These are phyloP conservation scores for Trypethelium eluteriae DNA, from an alignment of 495 filamentous ascomycete genomes.

Conservation along the genomic window DNA sequence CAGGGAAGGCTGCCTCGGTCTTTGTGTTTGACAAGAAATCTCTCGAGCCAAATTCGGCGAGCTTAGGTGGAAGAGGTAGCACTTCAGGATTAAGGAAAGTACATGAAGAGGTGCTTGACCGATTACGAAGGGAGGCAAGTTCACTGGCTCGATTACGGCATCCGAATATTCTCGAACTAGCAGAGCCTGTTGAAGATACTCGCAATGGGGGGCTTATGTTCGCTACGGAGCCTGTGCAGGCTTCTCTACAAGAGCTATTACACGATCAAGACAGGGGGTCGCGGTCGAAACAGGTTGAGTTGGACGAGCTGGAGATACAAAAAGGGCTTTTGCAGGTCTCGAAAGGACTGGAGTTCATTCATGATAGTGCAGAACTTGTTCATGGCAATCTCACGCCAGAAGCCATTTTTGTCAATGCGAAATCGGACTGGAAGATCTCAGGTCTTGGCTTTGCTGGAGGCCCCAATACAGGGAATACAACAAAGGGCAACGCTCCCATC, in stretches of 20 bases:
- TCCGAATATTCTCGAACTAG: slow-evolving; percentile 83
- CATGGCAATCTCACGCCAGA: slow-evolving; percentile 94
- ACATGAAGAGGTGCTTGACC: slow-evolving; percentile 81
- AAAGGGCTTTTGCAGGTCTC: slow-evolving; percentile 89
- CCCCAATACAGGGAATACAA: slow-evolving; percentile 57
- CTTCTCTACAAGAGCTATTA: slow-evolving; percentile 73
- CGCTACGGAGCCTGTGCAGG: slow-evolving; percentile 82
- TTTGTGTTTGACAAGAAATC: slow-evolving; percentile 90
- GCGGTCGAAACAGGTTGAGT: slow-evolving; percentile 81
- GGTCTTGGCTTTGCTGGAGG: slow-evolving; percentile 84
- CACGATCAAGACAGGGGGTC: slow-evolving; percentile 79
- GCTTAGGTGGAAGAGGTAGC: slow-evolving; percentile 48
- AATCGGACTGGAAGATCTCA: slow-evolving; percentile 97
- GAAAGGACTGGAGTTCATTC: slow-evolving; percentile 90
- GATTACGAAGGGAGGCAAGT: slow-evolving; percentile 83
- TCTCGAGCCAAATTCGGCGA: slow-evolving; percentile 58
- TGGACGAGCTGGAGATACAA: slow-evolving; percentile 96
- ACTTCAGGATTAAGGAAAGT: slow-evolving; percentile 64
- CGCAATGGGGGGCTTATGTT: slow-evolving; percentile 88
- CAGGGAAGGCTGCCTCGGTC: slow-evolving; percentile 76
- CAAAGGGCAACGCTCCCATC: slow-evolving; percentile 63
- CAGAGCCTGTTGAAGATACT: slow-evolving; percentile 92
- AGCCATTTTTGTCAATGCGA: slow-evolving; percentile 88
- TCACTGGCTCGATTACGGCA: slow-evolving; percentile 80
- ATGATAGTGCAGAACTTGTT: slow-evolving; percentile 89